Base-by-base conservation (phyloP, 2,329 filamentous ascomycete species). In the Ilyonectria destructans region DNA sequence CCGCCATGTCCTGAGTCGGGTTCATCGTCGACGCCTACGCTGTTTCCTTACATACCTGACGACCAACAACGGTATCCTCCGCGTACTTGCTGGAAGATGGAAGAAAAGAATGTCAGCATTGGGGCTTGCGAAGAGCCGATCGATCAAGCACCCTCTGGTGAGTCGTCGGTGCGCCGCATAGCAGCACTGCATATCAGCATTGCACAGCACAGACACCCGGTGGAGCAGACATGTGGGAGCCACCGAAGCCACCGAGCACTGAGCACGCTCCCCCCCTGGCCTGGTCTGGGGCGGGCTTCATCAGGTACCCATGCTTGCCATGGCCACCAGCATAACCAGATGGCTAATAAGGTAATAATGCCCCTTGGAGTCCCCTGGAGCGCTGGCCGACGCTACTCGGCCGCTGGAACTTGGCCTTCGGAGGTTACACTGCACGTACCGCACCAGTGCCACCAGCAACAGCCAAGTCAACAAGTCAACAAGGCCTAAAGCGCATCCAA, bases 331-430 rank as follows among this genome's bases (percentile, higher is more conserved):
- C 23, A 23, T 23, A 23, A 63, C 52, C 43, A 63, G 23, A 54
- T 63, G 60, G 60, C 43, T 63, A 58, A 57, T 55, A 55, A 63
- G 45, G 60, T 57, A 63, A 63, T 58, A 51, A 58, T 35, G 48
- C 52, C 51, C 51, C 31, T 54, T 31, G 29, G n/a, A 12, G 51
- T 54, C 51, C 60, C 60, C 60, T 63, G 60, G 54, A 57, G 45
- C 29, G 15, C 52, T 21, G 43, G 8, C 52, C 54, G 60, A 58
- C 60, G 60, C 60, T 63, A 63, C 52, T 58, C 31, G 60, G 37
- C 43, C 29, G 46, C 60, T 63, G 60, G 45, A 58, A 51, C 26
- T 49, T 43, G 15, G 40, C 40, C 23, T 33, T 56, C 52, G 54
- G 60, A 63, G 60, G 60, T 63, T 63, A 51, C 60, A 63, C 60